Percentiles rank a stretch among this genome's conserved stretches.
Conservation (phyloP, 1,139 yeast species). For the Yamadazyma songkhlaensis region DNA sequence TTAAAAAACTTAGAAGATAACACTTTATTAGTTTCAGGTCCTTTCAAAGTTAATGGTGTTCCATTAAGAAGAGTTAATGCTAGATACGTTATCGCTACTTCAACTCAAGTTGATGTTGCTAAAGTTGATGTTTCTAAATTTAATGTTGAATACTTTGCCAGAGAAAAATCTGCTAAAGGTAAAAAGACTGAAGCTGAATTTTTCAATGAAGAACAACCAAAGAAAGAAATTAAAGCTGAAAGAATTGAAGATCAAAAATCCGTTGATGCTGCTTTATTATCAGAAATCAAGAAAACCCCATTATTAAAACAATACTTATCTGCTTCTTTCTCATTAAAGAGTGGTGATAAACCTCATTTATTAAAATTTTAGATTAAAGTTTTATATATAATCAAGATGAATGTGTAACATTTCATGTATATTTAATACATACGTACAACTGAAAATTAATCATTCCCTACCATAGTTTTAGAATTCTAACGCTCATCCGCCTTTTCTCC, state of each 20-base stretch:
- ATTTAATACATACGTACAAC: not conserved
- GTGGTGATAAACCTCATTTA: slow-evolving; percentile 99
- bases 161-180: slow-evolving; percentile 79
- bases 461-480: no score
- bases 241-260: slow-evolving; percentile 98
- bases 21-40: slow-evolving; percentile 98
- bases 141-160: slow-evolving; percentile 95
- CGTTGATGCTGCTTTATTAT: slow-evolving; percentile 90
- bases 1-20: slow-evolving; percentile 97
- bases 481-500: no score
- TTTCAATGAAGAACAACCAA: slow-evolving; percentile 84
- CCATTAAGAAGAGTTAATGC: slow-evolving; percentile 99
- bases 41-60: slow-evolving; percentile 99
- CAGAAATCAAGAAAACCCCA: slow-evolving; percentile 97
- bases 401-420: no score
- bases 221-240: slow-evolving; percentile 89
- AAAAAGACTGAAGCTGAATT: slow-evolving; percentile 91
- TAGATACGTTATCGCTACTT: slow-evolving; percentile 98
- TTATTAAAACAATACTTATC: slow-evolving; percentile 97
- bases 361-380: slow-evolving; percentile 77
- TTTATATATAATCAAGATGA: slow-evolving; percentile 1
- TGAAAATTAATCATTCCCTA: no score
- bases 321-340: slow-evolving; percentile 94
- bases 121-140: slow-evolving; percentile 88
- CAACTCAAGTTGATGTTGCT: slow-evolving; percentile 81